Evolutionary conservation across 352 stramenopile species (phyloP), one percentile per base, ranked within the genome.

Genomic region (Phytophthora quininea): DNA sequence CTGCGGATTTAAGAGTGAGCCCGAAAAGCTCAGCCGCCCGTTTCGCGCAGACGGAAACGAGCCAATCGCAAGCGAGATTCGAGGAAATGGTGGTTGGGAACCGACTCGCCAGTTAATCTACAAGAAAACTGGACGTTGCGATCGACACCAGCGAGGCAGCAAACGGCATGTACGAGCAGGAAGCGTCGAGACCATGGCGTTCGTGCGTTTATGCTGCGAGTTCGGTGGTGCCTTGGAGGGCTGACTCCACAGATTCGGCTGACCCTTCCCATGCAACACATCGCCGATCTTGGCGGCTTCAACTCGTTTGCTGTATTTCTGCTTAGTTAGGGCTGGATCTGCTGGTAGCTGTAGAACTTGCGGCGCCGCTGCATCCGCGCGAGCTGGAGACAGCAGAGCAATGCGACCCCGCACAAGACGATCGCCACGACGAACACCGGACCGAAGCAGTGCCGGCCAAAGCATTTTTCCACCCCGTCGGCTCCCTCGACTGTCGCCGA

Each of bases 401-500:
- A 35, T 6, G 87, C 79, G 31, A 95, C 54, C 19, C 32, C 64
- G n/a, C 81, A 91, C 14, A 95, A 60, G 24, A 45, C 74, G 2
- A 83, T 81, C 43, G 74, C 74, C n/a, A 91, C 60, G 43, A 86
- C 43, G 57, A 94, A 96, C 27, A 92, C 73, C 7, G 79, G 77
- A 1, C 67, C 70, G 52, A 91, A 96, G 57, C 88, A 96, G 31
- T 77, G 51, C 31, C 61, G 19, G 3, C 84, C 88, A 15, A 86
- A 64, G 57, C 88, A 96, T 54, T 88, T 93, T 43, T 87, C 67
- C 9, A 67, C 53, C 3, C 78, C 77, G 15, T 79, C 46, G 5
- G 64, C 55, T 10, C 47, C 57, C 19, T 58, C 38, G 15, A 48
- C 58, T 8, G 62, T 61, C 1, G 73, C 58, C 6, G 73, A 72